Evolutionary conservation across 352 stramenopile species (phyloP).

Genomic region (Phytophthora fragariae): DNA sequence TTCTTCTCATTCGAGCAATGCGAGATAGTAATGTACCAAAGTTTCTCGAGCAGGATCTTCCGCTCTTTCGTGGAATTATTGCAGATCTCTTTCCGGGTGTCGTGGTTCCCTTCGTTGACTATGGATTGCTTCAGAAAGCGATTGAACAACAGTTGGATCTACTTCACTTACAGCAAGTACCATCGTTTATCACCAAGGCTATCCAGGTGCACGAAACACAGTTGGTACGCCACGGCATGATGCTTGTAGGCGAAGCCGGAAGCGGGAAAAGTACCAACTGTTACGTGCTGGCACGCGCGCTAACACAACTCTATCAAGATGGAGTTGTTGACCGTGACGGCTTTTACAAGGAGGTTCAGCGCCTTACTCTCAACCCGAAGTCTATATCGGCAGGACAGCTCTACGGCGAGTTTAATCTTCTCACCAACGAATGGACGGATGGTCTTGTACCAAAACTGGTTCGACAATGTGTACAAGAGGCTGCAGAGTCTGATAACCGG

Average conservation of each 20-base stretch:
- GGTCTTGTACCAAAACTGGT: conserved; percentile 94
- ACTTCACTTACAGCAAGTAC: conserved; percentile 84
- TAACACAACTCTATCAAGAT: conserved; percentile 81
- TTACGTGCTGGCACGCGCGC: conserved; percentile 74
- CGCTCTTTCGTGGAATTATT: conserved; percentile 95
- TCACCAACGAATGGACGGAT: conserved; percentile 96
- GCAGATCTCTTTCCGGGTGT: conserved; percentile 95
- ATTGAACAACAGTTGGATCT: conserved; percentile 85
- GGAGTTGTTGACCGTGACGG: conserved; percentile 85
- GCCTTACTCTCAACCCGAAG: conserved; percentile 94
- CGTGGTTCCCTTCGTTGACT: conserved; percentile 94
- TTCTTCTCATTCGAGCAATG: conserved; percentile 96
- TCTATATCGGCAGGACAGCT: conserved; percentile 96
- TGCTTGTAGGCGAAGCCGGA: conserved; percentile 93
- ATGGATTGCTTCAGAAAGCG: conserved; percentile 90
- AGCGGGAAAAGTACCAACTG: conserved; percentile 91
- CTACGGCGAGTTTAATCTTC: conserved; percentile 94
- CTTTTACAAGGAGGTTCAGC: conserved; percentile 90
- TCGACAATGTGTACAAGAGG: conserved; percentile 85
- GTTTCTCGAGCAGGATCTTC: conserved; percentile 95
- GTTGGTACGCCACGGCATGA: conserved; percentile 94
- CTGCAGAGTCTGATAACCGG: conserved; percentile 78
- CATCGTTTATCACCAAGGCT: conserved; percentile 86
- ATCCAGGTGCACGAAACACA: conserved; percentile 93
- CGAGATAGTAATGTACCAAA: conserved; percentile 97